phyloP scores from a whole-genome alignment of 129 eudicot genomes.

The Rutidosis leptorrhynchoides region DNA sequence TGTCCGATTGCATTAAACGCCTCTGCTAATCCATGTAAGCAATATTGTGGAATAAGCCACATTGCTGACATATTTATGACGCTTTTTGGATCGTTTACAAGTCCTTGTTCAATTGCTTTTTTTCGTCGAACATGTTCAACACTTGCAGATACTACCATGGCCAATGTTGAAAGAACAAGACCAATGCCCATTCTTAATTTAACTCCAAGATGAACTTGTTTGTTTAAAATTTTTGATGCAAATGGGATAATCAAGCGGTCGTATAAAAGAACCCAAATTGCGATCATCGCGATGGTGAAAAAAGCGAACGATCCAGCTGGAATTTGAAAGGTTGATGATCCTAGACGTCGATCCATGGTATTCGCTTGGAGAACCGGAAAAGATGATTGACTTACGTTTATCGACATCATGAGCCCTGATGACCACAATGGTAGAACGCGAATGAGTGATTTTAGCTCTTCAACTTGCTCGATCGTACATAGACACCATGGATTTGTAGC shows the following conservation, averaged over 20 bases:
- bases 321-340: constrained; percentile 31
- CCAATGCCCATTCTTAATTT: constrained; percentile 42
- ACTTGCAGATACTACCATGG: constrained; percentile 34
- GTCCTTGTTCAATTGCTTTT: constrained; percentile 26
- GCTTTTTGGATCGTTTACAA: constrained; percentile 1
- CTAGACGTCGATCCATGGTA: constrained; percentile 40
- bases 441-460: constrained; percentile 41
- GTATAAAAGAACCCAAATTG: constrained; percentile 37
- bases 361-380: constrained; percentile 29
- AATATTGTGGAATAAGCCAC: constrained; percentile 34
- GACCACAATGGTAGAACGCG: constrained; percentile 45
- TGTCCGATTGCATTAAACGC: constrained; percentile 37
- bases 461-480: constrained; percentile 39
- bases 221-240: constrained; percentile 28
- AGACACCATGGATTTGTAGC: constrained; percentile 36
- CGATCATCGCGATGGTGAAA: constrained; percentile 26
- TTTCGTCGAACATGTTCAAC: constrained; percentile 31
- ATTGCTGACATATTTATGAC: constrained; percentile 39
- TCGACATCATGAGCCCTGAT: constrained; percentile 38
- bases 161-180: constrained; percentile 32
- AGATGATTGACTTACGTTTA: constrained; percentile 31
- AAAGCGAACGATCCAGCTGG: constrained; percentile 40
- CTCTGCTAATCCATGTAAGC: constrained; percentile 36
- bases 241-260: constrained; percentile 35
- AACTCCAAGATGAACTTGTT: constrained; percentile 24